Conservation (phyloP, 1,139 yeast genomes). For the Suhomyces yuchorum region DNA sequence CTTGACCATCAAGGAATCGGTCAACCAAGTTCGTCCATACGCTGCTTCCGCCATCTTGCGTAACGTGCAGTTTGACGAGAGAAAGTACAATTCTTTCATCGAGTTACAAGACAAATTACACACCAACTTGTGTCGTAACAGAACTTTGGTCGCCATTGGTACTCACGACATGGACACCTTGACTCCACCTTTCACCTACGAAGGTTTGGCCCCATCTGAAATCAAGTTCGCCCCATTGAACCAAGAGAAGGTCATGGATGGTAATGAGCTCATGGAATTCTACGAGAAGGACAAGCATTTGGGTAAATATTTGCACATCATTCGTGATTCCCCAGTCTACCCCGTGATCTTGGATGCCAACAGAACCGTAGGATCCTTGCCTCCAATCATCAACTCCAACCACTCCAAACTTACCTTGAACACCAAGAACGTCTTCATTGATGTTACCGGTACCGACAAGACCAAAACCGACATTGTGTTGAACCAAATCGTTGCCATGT, state of each 20-base stretch:
- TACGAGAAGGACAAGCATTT: conserved; percentile 89
- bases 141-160: conserved; percentile 97
- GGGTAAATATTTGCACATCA: conserved; percentile 85
- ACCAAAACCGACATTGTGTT: conserved; percentile 91
- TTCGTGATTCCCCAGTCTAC: conserved; percentile 83
- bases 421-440: conserved; percentile 88
- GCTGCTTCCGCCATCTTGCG: conserved; percentile 94
- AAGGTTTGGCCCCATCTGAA: conserved; percentile 78
- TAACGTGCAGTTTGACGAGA: conserved; percentile 75
- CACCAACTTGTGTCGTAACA: conserved; percentile 91
- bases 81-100: conserved; percentile 91
- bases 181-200: conserved; percentile 84
- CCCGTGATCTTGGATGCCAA: conserved; percentile 86
- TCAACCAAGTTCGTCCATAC: conserved; percentile 78
- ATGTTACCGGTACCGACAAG: conserved; percentile 92
- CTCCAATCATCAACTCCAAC: conserved; percentile 95
- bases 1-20: conserved; percentile 74
- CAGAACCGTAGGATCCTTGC: conserved; percentile 83
- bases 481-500: conserved; percentile 93
- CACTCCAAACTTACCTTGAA: conserved; percentile 83
- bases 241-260: conserved; percentile 76
- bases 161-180: conserved; percentile 91
- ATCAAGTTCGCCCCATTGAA: conserved; percentile 83
- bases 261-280: conserved; percentile 80
- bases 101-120: conserved; percentile 96